Evolutionary conservation across 345 rosid species (phyloP).

Genomic region (Heritiera fomes): DNA sequence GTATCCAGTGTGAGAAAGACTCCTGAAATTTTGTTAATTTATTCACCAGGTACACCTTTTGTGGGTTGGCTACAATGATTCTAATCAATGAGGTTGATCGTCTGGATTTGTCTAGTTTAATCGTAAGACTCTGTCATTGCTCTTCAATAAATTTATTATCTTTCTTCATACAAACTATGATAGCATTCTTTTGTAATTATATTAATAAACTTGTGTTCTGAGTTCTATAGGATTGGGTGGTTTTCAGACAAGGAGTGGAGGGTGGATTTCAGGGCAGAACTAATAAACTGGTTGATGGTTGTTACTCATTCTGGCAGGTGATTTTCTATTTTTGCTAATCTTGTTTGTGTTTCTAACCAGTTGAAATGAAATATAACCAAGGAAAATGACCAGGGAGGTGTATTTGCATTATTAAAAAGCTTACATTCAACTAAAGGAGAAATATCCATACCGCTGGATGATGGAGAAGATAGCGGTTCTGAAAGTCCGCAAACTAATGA

Average conservation of each 20-base stretch:
- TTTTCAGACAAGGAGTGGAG: slow-evolving; percentile 90
- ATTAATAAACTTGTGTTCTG: not conserved
- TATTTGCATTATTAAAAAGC: slow-evolving; percentile 66
- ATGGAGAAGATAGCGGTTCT: slow-evolving; percentile 31
- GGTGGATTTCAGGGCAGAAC: slow-evolving; percentile 97
- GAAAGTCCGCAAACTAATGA: slow-evolving; percentile 30
- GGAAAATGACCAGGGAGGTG: slow-evolving; percentile 62
- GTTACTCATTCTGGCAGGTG: slow-evolving; percentile 99
- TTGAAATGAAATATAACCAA: slow-evolving; percentile 13
- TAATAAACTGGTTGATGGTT: slow-evolving; percentile 97
- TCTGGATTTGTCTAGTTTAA: slow-evolving; percentile 66
- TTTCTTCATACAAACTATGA: slow-evolving; percentile 3
- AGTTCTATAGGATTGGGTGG: slow-evolving; percentile 71
- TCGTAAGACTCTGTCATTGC: slow-evolving; percentile 48
- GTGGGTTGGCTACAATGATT: slow-evolving; percentile 96
- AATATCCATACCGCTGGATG: slow-evolving; percentile 22
- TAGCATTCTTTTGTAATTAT: slow-evolving; percentile 13
- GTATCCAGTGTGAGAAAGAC: slow-evolving; percentile 5
- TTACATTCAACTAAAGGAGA: slow-evolving; percentile 30
- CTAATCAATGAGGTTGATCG: slow-evolving; percentile 71
- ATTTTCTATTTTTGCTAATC: slow-evolving; percentile 16
- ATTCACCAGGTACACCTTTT: slow-evolving; percentile 73
- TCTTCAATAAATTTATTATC: slow-evolving; percentile 14
- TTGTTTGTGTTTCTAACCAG: slow-evolving; percentile 16
- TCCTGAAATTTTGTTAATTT: slow-evolving; percentile 22